Percentiles rank a stretch among this genome's conserved stretches.
Evolutionary conservation across 257 asterid genomes (phyloP).

Genomic region (Solanum corneliomulleri): DNA sequence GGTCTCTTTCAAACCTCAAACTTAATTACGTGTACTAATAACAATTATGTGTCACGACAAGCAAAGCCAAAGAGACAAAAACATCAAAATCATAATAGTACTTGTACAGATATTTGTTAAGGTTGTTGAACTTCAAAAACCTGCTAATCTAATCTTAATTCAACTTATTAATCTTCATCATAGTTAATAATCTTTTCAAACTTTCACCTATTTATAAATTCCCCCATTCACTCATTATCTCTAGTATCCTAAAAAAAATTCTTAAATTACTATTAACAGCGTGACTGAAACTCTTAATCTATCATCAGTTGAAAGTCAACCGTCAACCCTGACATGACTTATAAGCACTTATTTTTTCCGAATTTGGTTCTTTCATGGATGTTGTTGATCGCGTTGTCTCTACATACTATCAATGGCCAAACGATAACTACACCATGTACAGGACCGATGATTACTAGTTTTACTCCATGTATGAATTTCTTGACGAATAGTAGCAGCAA

Average conservation of each 20-base stretch:
- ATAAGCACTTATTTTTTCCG: not conserved
- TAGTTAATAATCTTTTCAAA: not conserved
- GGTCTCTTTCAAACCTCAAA: not conserved
- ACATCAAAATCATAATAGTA: not conserved
- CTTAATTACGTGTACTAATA: not conserved
- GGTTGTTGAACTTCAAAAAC: slow-evolving; percentile 52
- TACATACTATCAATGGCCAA: slow-evolving; percentile 8
- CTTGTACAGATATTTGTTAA: slow-evolving; percentile 21
- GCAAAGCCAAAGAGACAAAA: not conserved
- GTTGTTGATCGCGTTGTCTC: not conserved
- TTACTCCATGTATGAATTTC: slow-evolving; percentile 51
- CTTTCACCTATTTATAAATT: slow-evolving; percentile 13
- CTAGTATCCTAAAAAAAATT: not conserved
- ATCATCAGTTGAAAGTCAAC: not conserved
- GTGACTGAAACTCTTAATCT: not conserved
- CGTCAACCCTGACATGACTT: not conserved
- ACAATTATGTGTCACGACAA: not conserved
- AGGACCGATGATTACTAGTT: slow-evolving; percentile 51
- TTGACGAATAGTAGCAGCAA: slow-evolving; percentile 30
- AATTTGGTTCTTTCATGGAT: slow-evolving; percentile 1
- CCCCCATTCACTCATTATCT: not conserved
- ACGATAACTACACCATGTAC: slow-evolving; percentile 26
- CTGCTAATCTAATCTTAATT: not conserved
- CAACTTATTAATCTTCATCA: not conserved
- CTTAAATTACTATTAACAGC: not conserved